Base-by-base conservation (phyloP, 2,329 filamentous ascomycete species). In the Phoma sp. region DNA sequence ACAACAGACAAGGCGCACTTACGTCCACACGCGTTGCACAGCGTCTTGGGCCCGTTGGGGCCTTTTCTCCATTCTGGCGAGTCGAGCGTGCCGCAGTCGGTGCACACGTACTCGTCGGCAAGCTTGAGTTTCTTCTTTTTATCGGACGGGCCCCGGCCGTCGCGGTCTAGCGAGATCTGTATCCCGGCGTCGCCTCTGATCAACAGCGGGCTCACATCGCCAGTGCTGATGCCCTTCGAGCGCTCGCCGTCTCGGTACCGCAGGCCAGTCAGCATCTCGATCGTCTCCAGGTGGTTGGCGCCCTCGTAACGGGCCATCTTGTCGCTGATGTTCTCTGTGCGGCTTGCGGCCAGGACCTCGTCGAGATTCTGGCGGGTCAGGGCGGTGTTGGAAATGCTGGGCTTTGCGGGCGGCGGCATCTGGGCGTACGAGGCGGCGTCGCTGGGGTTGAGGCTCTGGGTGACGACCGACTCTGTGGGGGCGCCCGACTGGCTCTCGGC, bases 61-160 rank as follows among this genome's bases (percentile, higher is more conserved):
- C 94, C 94, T 75, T 96, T 97, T 59, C 94, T 84, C 94, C 94
- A 98, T 79, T 98, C 94, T 0, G 94, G 94, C 15, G 91, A 96
- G 71, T 97, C 93, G 36, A 96, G 82, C 0, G 92, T 97, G 81
- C 94, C 93, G 77, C 94, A 98, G 74, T 97, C 94, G 1, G 91
- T 94, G 76, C 94, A 98, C 33, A 96, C 91, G 72, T 97, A 97
- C 80, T 97, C 93, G 70, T 96, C 84, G 9, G 82, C 81, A 38
- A 83, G 82, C 74, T 96, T 96, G 41, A 91, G 80, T 74, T 96
- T 96, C 80, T 90, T 90, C 81, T 96, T 88, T 73, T 88, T 96
- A 76, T 96, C 93, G 0, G 85, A 87, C 12, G 82, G 82, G 19
- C 73, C 76, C 43, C 88, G 81, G 13, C 84, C 82, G 55, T 95